Conservation (phyloP, 1,284 basidiomycete genomes). For the Hemileia vastatrix region DNA sequence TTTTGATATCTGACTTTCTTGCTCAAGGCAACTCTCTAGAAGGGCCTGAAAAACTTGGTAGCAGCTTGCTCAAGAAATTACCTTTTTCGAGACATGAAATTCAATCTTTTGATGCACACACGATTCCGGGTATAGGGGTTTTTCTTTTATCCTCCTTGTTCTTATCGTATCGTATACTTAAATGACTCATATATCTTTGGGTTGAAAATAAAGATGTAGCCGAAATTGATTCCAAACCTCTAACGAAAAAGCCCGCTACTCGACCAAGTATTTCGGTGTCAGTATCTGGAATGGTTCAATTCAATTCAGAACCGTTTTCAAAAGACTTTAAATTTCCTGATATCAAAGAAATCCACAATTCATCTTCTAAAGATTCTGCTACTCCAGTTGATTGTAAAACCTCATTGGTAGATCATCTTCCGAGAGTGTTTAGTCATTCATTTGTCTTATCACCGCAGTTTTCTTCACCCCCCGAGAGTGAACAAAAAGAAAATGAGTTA, state of each 20-base stretch:
- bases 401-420: conserved; percentile 1
- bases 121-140: neutral
- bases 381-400: conserved; percentile 1
- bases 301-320: conserved; percentile 8
- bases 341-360: conserved; percentile 1
- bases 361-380: conserved; percentile 1
- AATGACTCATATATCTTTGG: neutral
- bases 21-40: conserved; percentile 13
- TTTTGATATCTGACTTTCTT: too few relatives aligned
- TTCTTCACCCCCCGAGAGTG: neutral
- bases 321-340: conserved; percentile 9
- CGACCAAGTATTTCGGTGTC: conserved; percentile 2
- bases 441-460: conserved; percentile 3
- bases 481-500: neutral
- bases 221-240: too few relatives aligned
- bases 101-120: conserved; percentile 15
- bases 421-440: conserved; percentile 20
- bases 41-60: neutral
- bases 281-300: conserved; percentile 11
- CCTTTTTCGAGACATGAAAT: conserved; percentile 20
- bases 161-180: neutral
- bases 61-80: conserved; percentile 5
- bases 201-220: too few relatives aligned
- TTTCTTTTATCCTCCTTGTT: neutral
- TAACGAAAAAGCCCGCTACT: conserved; percentile 1